Conservation (phyloP, 192 early-diverging fungal genomes). For the Fimicolochytrium jonesii region DNA sequence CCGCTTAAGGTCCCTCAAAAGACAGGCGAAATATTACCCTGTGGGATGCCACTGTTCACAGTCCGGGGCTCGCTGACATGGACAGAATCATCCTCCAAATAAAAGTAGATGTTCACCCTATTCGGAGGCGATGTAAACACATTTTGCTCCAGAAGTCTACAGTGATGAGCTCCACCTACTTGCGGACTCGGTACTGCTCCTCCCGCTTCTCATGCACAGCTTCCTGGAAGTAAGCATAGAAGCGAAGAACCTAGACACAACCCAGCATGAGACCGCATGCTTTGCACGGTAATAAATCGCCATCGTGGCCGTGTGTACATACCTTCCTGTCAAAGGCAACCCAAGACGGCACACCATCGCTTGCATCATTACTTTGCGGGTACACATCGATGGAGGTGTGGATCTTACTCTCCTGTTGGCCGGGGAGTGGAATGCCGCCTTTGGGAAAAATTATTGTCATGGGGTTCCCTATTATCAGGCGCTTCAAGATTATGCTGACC, state of each 20-base stretch:
- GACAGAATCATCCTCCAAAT: slow-evolving; percentile 60
- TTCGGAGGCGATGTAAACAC: neutral
- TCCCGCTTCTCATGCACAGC: slow-evolving; percentile 51
- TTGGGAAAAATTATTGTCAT: too few relatives aligned
- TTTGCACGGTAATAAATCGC: too few relatives aligned
- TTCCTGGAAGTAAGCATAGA: slow-evolving; percentile 62
- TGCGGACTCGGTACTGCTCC: slow-evolving; percentile 58
- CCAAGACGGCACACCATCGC: slow-evolving; percentile 48
- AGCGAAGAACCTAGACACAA: slow-evolving; percentile 46
- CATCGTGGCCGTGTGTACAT: too few relatives aligned
- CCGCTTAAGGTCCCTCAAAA: too few relatives aligned
- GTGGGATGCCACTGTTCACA: slow-evolving; percentile 56
- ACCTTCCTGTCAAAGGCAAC: slow-evolving; percentile 60
- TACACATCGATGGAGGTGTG: slow-evolving; percentile 52
- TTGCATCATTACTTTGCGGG: slow-evolving; percentile 33
- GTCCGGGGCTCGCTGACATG: slow-evolving; percentile 58
- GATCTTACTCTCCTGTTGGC: slow-evolving; percentile 41
- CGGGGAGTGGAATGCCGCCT: slow-evolving; percentile 45
- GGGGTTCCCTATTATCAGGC: too few relatives aligned
- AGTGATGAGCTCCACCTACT: slow-evolving; percentile 14
- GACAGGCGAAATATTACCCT: too few relatives aligned
- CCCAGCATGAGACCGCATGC: neutral
- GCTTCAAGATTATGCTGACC: neutral
- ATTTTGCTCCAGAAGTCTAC: neutral
- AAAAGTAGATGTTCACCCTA: slow-evolving; percentile 59